A percentile compares a stretch with the other conserved stretches of the same genome.
Evolutionary conservation across 1,284 basidiomycete species (phyloP).

Genomic region (Trichosporon sp.): DNA sequence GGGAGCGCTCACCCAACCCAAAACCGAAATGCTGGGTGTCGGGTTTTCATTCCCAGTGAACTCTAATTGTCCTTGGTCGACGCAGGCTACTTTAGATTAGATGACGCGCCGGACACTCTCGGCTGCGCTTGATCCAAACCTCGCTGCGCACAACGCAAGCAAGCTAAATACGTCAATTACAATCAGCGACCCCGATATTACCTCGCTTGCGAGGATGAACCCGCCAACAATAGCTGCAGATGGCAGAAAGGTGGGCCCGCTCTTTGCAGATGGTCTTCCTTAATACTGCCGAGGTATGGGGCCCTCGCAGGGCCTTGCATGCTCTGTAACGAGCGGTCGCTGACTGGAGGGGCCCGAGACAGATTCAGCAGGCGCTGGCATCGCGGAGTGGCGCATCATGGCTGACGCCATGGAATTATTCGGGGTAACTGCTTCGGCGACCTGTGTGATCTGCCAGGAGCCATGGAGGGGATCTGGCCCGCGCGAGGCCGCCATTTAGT

Average conservation of each 20-base stretch:
- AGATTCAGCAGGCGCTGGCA: background rate
- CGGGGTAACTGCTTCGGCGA: background rate
- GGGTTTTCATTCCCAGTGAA: background rate
- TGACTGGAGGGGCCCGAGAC: background rate
- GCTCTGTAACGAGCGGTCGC: background rate
- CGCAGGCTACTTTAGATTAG: background rate
- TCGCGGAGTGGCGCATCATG: background rate
- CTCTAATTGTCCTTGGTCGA: background rate
- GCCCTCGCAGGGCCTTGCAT: background rate
- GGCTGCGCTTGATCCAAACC: background rate
- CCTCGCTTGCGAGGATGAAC: background rate
- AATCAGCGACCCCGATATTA: background rate
- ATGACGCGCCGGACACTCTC: background rate
- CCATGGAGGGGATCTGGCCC: background rate
- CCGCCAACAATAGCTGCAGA: background rate
- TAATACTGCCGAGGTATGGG: background rate
- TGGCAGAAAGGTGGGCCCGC: no score
- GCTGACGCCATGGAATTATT: slow-evolving; percentile 11
- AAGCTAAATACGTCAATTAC: background rate
- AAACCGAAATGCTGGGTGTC: slow-evolving; percentile 2
- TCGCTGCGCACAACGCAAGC: background rate
- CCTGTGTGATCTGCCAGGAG: background rate
- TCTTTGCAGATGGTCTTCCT: background rate
- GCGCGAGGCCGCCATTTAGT: background rate
- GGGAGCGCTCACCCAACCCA: background rate